These are phyloP conservation scores for Zostera marina DNA, from an alignment of 116 monocot genomes.

Conservation along the genomic window DNA sequence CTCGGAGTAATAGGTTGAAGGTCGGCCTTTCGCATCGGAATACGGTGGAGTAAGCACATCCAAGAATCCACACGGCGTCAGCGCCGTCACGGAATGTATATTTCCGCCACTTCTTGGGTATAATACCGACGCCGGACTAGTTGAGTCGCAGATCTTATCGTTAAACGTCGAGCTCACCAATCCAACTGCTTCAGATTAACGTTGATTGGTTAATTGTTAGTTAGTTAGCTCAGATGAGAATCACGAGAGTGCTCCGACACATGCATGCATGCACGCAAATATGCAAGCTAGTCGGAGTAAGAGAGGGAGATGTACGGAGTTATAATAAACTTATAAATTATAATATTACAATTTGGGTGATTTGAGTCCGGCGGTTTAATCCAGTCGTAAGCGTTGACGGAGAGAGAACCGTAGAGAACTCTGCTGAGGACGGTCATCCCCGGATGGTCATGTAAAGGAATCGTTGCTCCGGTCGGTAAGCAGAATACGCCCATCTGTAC, in stretches of 20 bases:
- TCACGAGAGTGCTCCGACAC: too few relatives aligned
- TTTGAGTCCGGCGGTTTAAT: neutral
- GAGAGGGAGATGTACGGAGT: neutral
- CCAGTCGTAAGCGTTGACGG: conserved; percentile 11
- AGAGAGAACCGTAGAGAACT: conserved; percentile 10
- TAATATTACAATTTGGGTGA: neutral
- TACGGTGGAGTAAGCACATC: conserved; percentile 36
- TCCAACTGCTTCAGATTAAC: conserved; percentile 7
- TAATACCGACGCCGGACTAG: conserved; percentile 13
- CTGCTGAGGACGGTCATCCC: conserved; percentile 12
- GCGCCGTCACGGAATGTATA: conserved; percentile 28
- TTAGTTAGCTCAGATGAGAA: too few relatives aligned
- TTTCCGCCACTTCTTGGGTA: conserved; percentile 29
- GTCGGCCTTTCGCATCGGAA: conserved; percentile 20
- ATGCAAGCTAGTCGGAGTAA: too few relatives aligned
- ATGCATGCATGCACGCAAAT: too few relatives aligned
- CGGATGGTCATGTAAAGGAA: conserved; percentile 14
- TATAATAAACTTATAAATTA: neutral
- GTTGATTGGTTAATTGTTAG: neutral
- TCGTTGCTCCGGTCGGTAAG: conserved; percentile 9
- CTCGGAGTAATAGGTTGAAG: conserved; percentile 21
- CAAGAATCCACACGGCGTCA: conserved; percentile 26
- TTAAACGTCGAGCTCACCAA: conserved; percentile 15
- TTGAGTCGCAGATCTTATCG: conserved; percentile 6
- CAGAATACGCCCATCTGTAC: conserved; percentile 15